Conservation (phyloP, 257 asterid genomes). For the Anisodus acutangulus region DNA sequence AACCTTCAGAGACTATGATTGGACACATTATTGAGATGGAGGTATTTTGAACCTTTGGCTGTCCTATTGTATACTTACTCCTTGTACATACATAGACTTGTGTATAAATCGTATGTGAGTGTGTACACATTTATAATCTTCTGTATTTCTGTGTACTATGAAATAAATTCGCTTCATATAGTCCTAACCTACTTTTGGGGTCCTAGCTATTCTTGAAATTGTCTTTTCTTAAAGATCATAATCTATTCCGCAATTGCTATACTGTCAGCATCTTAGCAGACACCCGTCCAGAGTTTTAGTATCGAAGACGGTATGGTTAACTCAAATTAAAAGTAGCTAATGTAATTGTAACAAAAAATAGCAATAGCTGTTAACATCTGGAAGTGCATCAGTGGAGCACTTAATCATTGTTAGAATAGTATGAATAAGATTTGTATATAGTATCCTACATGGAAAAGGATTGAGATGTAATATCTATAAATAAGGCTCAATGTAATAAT, state of each 20-base stretch:
- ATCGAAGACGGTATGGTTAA: neutral
- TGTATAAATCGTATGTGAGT: neutral
- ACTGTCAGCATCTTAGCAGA: slow-evolving; percentile 12
- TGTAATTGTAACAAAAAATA: neutral
- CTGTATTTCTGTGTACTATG: neutral
- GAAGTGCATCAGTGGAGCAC: neutral
- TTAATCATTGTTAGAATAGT: neutral
- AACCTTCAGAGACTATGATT: slow-evolving; percentile 88
- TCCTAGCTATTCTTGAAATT: neutral
- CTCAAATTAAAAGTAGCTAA: slow-evolving; percentile 5
- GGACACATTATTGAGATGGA: slow-evolving; percentile 88
- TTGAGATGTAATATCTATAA: too few relatives aligned
- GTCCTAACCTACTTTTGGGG: neutral
- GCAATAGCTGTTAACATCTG: neutral
- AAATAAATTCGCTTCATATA: neutral
- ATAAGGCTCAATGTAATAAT: too few relatives aligned
- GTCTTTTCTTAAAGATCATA: neutral
- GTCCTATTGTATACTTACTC: neutral
- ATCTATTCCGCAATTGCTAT: neutral
- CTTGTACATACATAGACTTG: neutral
- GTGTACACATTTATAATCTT: neutral
- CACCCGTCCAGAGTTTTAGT: neutral
- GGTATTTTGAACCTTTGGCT: slow-evolving; percentile 46
- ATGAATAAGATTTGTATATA: too few relatives aligned
- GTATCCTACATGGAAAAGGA: too few relatives aligned